Evolutionary conservation across 202 grass and related monocot species (phyloP).

Genomic region (Panicum hallii): DNA sequence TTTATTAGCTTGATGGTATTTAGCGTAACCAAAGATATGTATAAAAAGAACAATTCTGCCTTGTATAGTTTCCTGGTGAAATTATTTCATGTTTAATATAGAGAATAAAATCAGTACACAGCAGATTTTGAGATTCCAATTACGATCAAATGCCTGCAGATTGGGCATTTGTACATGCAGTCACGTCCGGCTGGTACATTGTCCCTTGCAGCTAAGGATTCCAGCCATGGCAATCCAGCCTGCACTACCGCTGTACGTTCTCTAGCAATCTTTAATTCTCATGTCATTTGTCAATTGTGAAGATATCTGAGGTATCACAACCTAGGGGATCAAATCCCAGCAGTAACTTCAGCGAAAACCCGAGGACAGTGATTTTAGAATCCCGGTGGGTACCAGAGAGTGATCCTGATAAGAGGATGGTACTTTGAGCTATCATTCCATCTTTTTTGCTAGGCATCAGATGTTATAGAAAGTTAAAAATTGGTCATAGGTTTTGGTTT

Average conservation of each 20-base stretch:
- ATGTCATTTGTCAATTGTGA: constrained; percentile 18
- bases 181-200: constrained; percentile 8
- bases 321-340: not conserved
- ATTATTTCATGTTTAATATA: not conserved
- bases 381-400: not conserved
- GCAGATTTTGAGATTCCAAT: constrained; percentile 1
- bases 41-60: not conserved
- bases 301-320: constrained; percentile 16
- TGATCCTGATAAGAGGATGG: not conserved
- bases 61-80: not conserved
- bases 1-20: not conserved
- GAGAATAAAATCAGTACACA: constrained; percentile 10
- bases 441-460: not conserved
- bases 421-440: not conserved
- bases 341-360: not conserved
- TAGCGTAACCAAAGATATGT: not conserved
- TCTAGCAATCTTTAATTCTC: not conserved
- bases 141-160: constrained; percentile 26
- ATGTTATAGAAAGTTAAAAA: constrained; percentile 8
- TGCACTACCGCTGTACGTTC: not conserved
- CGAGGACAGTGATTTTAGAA: not conserved
- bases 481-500: not conserved
- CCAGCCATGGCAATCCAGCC: constrained; percentile 8
- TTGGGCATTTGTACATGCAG: not conserved
- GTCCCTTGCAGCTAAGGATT: constrained; percentile 19